Evolutionary conservation across 805 yeast species (phyloP), one percentile per base, ranked within the genome.

Genomic region (Myxozyma neglecta): DNA sequence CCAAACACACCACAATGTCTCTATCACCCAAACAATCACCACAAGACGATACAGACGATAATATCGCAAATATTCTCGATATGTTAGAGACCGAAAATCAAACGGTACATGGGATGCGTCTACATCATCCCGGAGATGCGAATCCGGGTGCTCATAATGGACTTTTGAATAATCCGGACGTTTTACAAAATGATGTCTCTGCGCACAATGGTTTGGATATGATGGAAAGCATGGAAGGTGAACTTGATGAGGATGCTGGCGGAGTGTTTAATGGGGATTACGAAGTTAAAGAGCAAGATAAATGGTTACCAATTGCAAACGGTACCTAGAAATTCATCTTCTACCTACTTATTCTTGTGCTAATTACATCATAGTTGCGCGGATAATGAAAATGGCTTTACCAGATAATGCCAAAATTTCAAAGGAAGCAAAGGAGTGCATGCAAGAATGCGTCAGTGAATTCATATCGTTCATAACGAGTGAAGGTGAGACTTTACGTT

Each of bases 401-500:
- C 93, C 94, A 2, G 75, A 80, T 11, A 84, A 86, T 42, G 93
- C 92, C 10, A 88, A 88, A 69, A 85, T 88, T 1, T 85, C 90
- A 24, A 88, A 87, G 69, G 94, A 88, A 69, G 88, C 92, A 47
- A 87, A 87, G 69, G 92, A 86, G 68, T 84, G 89, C 67, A 84
- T 86, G 75, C 90, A 86, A 72, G 89, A 86, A 70, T 85, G 88
- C 70, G 89, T 85, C 4, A 77, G 83, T 53, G 88, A 85, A 72
- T 85, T 85, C 72, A 86, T 85, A 39, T 82, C 87, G 9, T 85
- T 85, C 72, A 82, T 85, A 57, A 86, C 89, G 2, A 81, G 86
- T 39, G 89, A 85, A 73, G 70, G 70, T 67, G 48, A 24, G 29
- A 24, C 29, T n/a, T n/a, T n/a, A 52, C 37, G 13, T 34, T 11